Conservation (phyloP, 108 stramenopile genomes). For the Nannochloropsis salina region DNA sequence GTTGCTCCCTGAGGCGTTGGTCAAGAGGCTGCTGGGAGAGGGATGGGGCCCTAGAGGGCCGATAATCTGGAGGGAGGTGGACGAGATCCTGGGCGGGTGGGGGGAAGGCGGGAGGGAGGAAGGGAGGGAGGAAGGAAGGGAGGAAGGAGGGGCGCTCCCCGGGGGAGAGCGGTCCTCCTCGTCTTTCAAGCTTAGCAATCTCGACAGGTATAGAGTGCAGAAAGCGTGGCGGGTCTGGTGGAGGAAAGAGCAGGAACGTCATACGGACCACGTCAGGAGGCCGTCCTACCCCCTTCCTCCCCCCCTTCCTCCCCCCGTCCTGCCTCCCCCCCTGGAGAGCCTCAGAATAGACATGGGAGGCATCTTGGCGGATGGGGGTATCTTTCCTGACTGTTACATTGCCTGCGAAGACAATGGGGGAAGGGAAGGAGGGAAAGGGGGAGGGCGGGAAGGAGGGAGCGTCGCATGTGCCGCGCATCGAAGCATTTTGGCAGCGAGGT, state of each 20-base stretch:
- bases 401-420: neutral
- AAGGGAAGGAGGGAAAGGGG: neutral
- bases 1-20: too few species aligned
- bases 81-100: conserved; percentile 2
- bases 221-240: neutral
- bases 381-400: neutral
- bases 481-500: neutral
- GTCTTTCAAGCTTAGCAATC: neutral
- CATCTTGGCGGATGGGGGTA: neutral
- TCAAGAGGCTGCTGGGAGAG: too few species aligned
- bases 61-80: neutral
- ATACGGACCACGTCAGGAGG: neutral
- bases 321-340: neutral
- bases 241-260: neutral
- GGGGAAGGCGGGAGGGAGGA: neutral
- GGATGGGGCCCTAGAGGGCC: neutral
- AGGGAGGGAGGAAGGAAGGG: neutral
- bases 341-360: neutral
- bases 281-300: neutral
- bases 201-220: neutral
- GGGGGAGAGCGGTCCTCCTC: too few species aligned
- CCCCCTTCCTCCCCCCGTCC: neutral
- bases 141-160: neutral
- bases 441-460: neutral
- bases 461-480: neutral